Conservation (phyloP, 495 filamentous ascomycete species). For the Annulohypoxylon stygium region DNA sequence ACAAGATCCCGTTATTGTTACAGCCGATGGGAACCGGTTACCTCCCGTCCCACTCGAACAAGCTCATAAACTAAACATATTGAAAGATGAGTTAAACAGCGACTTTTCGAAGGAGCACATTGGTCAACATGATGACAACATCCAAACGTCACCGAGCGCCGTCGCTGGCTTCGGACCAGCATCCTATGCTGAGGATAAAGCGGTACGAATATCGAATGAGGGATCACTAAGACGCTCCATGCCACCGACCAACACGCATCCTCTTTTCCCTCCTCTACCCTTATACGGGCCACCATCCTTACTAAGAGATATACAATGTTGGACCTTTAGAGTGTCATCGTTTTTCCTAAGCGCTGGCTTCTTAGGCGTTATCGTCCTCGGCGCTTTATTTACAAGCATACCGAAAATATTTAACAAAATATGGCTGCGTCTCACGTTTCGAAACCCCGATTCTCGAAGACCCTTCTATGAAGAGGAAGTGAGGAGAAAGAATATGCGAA, state of each 20-base stretch:
- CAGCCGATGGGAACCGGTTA: conserved; percentile 72
- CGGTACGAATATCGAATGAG: conserved; percentile 45
- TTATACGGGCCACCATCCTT: conserved; percentile 81
- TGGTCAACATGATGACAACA: conserved; percentile 23
- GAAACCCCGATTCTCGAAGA: conserved; percentile 68
- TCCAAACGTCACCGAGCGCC: conserved; percentile 16
- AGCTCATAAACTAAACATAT: conserved; percentile 73
- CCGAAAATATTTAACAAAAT: conserved; percentile 61
- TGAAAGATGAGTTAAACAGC: conserved; percentile 66
- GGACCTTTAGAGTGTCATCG: conserved; percentile 71
- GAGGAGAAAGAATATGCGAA: conserved; percentile 64
- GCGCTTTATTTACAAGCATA: conserved; percentile 74
- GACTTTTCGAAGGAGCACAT: conserved; percentile 32
- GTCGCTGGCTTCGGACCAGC: conserved; percentile 13
- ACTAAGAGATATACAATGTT: conserved; percentile 72
- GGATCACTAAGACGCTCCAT: conserved; percentile 58
- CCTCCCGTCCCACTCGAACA: conserved; percentile 75
- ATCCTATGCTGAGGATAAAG: conserved; percentile 23
- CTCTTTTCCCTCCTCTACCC: conserved; percentile 89
- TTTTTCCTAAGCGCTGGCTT: conserved; percentile 83
- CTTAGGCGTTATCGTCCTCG: conserved; percentile 78
- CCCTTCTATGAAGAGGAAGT: conserved; percentile 79
- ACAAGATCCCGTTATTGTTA: conserved; percentile 77
- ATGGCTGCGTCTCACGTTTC: conserved; percentile 64
- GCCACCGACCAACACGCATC: conserved; percentile 77